Percentiles rank a stretch among this genome's conserved stretches.
phyloP scores from a whole-genome alignment of 1,284 basidiomycete species.

The Microbotryum lychnidis-dioicae region DNA sequence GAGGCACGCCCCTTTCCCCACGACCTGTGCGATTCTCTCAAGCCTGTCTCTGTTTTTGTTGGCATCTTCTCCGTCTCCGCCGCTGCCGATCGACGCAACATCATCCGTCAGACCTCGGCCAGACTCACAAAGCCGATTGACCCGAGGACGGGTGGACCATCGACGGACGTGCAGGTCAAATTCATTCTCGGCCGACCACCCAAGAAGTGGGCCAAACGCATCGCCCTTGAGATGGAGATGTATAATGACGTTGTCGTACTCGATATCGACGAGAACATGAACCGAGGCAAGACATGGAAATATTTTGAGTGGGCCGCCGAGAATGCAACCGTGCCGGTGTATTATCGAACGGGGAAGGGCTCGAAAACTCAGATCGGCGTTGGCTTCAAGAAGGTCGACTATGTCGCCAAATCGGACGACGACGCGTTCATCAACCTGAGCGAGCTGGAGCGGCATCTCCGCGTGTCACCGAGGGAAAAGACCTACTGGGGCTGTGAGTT shows the following conservation, averaged over 20 bases:
- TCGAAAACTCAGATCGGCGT: conserved; percentile 45
- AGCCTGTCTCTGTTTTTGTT: conserved; percentile 80
- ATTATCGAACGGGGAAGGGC: conserved; percentile 29
- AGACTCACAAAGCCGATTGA: conserved; percentile 50
- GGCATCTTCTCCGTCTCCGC: conserved; percentile 89
- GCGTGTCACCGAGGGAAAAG: conserved; percentile 61
- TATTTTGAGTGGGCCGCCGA: conserved; percentile 84
- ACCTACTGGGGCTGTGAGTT: conserved; percentile 78
- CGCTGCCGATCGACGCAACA: conserved; percentile 72
- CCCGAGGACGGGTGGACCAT: conserved; percentile 38
- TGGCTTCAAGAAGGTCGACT: conserved; percentile 61
- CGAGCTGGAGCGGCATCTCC: conserved; percentile 76
- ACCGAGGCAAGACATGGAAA: conserved; percentile 72
- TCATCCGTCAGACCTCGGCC: conserved; percentile 85
- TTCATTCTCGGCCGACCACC: conserved; percentile 85
- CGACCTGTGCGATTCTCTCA: conserved; percentile 53
- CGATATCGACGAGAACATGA: conserved; percentile 84
- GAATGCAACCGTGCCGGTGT: conserved; percentile 78
- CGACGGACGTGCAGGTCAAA: conserved; percentile 73
- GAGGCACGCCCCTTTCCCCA: conserved; percentile 42
- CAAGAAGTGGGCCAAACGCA: conserved; percentile 64
- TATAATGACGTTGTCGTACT: conserved; percentile 84
- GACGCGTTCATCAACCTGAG: conserved; percentile 89
- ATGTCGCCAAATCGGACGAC: conserved; percentile 85
- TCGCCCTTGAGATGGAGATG: conserved; percentile 83